A percentile compares a stretch with the other conserved stretches of the same genome.
phyloP scores from a whole-genome alignment of 2,329 filamentous ascomycete species.

The Arthrocladium fulminans region DNA sequence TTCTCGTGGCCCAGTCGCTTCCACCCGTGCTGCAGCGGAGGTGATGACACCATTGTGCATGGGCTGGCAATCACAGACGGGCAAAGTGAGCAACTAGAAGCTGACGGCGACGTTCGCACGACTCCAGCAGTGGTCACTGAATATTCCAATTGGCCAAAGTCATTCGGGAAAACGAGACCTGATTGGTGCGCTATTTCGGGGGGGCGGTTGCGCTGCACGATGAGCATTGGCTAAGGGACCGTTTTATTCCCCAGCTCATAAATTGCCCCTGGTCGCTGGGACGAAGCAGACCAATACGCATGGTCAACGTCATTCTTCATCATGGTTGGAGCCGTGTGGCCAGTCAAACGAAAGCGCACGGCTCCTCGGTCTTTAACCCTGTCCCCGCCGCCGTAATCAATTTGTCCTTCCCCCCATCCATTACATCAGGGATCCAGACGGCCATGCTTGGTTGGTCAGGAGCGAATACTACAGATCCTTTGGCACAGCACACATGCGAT shows the following conservation, averaged over 20 bases:
- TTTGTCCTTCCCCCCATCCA: neutral
- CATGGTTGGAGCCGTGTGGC: neutral
- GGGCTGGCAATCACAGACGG: neutral
- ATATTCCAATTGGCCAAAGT: too few species aligned
- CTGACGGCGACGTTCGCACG: too few species aligned
- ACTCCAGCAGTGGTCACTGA: too few species aligned
- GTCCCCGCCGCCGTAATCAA: neutral
- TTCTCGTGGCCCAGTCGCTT: too few species aligned
- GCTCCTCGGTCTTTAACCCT: neutral
- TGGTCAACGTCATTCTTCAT: neutral
- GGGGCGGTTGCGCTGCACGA: neutral
- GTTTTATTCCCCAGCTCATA: neutral
- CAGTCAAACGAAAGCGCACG: neutral
- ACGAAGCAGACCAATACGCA: neutral
- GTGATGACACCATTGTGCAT: neutral
- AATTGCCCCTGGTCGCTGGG: neutral
- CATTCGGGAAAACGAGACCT: too few species aligned
- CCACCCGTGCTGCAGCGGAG: neutral
- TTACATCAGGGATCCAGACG: slow-evolving; percentile 3
- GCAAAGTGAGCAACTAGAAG: too few species aligned
- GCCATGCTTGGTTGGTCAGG: neutral
- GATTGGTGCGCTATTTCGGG: too few species aligned
- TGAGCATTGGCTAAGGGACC: neutral
- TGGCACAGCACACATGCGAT: too few species aligned
- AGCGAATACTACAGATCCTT: too few species aligned